These are phyloP conservation scores for Penicillium freii DNA, from an alignment of 2,329 filamentous ascomycete species.

Conservation along the genomic window DNA sequence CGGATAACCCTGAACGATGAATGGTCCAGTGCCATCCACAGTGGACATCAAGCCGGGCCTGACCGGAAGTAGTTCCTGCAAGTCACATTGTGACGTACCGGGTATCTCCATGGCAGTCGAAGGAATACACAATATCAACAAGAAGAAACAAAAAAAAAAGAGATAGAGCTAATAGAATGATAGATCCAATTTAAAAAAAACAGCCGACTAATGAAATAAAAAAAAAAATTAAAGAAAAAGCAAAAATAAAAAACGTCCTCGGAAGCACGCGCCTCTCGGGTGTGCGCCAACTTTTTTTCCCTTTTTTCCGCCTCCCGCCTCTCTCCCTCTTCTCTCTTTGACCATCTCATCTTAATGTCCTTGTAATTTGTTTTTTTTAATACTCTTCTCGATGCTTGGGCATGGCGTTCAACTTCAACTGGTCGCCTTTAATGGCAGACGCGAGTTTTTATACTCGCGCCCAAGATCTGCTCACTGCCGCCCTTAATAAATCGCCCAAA, in stretches of 20 bases:
- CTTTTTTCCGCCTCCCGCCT: conserved; percentile 9
- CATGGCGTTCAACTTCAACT: conserved; percentile 99
- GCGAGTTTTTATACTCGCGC: conserved; percentile 86
- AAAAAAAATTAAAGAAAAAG: not conserved
- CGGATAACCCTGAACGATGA: not conserved
- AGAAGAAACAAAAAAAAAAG: not conserved
- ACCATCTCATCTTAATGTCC: conserved; percentile 6
- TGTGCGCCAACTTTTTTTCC: not conserved
- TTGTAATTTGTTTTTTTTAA: conserved; percentile 1
- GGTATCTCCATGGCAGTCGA: not conserved
- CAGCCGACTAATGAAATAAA: not conserved
- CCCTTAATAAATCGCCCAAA: conserved; percentile 95
- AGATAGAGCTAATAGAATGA: not conserved
- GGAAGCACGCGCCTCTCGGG: conserved; percentile 6
- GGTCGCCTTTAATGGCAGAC: conserved; percentile 97
- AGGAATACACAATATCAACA: not conserved
- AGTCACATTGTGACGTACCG: conserved; percentile 11
- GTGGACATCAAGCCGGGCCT: conserved; percentile 12
- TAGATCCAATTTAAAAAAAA: not conserved
- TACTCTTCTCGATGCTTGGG: conserved; percentile 30
- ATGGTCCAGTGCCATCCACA: conserved; percentile 2
- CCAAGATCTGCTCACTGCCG: conserved; percentile 88
- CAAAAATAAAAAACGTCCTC: not conserved
- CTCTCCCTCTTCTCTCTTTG: not conserved
- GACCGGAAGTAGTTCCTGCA: conserved; percentile 13